Evolutionary conservation across 163 green algal species (phyloP), one percentile per base, ranked within the genome.

Genomic region (Smithsoniella earleae): DNA sequence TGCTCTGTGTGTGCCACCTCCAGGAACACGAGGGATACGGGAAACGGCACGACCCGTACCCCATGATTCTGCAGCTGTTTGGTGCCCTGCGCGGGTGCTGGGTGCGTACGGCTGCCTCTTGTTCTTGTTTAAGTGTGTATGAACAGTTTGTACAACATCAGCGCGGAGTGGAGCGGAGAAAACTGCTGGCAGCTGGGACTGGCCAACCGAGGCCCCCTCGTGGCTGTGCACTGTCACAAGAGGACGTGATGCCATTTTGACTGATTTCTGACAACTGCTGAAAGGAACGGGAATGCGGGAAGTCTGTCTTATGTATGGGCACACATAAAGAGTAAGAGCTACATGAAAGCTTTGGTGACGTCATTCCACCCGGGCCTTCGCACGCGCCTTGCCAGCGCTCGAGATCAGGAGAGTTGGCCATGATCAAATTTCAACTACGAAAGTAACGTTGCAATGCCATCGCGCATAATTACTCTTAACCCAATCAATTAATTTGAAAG

Each of bases 31-130:
- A 20, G 95, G 95, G 82, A 99, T 99, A 95, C 95, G 94, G 13
- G 95, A 98, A 76, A 99, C 95, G 46, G 95, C 95, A 74, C 95
- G 90, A 66, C 95, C 95, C 43, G 95, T 99, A 65, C 95, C 95
- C 95, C 95, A 99, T 1, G 94, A 98, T 87, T 98, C 95, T 66
- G 95, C 95, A 38, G 91, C 88, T 5, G 91, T 98, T 87, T 98
- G 92, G 81, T 96, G 88, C 74, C 95, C 95, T 44, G 95, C 94
- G 77, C 92, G 88, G 63, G 83, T 82, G 77, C 80, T 90, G 54
- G 98, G 93, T 54, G 93, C 89, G 81, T 99, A 97, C 22, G 95
- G 77, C 88, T 98, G 93, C 65, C 92, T 86, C 49, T 86, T 82
- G 89, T 98, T 98, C 88, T 97, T 97, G 64, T 78, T 80, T 83